Conservation (phyloP, 345 rosid species). For the Arabidopsis thaliana region TAIR10.1 NC_003075.7:13028501-13029000, state of each 20-base stretch:
- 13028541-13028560: conserved; percentile 76
- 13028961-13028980: conserved; percentile 60
- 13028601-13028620: conserved; percentile 72
- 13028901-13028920: conserved; percentile 88
- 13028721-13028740: conserved; percentile 87
- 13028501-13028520: conserved; percentile 67
- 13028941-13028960: conserved; percentile 92
- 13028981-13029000: background rate
- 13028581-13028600: conserved; percentile 82
- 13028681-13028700: conserved; percentile 86
- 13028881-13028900: conserved; percentile 93
- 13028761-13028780: background rate
- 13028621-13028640: conserved; percentile 78
- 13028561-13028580: conserved; percentile 67
- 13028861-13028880: conserved; percentile 91
- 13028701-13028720: conserved; percentile 94
- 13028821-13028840: conserved; percentile 68
- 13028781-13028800: conserved; percentile 11
- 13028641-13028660: conserved; percentile 76
- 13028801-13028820: conserved; percentile 24
- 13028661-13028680: conserved; percentile 58
- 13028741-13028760: conserved; percentile 70
- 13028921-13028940: conserved; percentile 88
- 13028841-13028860: conserved; percentile 95
- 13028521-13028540: conserved; percentile 71